phyloP scores from a whole-genome alignment of 495 filamentous ascomycete species.

The Astrocystis sublimbata region DNA sequence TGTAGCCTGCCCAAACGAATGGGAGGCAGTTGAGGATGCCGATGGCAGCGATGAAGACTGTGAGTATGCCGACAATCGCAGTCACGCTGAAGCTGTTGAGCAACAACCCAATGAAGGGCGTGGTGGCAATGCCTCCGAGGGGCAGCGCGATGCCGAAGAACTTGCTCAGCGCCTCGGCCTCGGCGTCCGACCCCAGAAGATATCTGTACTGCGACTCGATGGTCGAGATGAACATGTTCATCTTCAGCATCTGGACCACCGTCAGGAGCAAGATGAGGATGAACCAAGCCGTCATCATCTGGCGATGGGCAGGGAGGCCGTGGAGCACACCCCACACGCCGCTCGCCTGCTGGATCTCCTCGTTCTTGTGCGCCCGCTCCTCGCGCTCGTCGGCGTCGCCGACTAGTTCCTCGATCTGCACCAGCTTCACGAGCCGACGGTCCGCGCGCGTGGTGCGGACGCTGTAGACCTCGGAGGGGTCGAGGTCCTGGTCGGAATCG shows the following conservation, averaged over 20 bases:
- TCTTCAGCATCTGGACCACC: conserved; percentile 53
- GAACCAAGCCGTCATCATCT: conserved; percentile 53
- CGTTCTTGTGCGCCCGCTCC: conserved; percentile 51
- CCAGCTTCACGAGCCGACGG: conserved; percentile 30
- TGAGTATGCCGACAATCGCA: conserved; percentile 42
- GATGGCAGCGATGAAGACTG: conserved; percentile 43
- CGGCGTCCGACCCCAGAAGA: conserved; percentile 38
- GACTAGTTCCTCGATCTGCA: conserved; percentile 47
- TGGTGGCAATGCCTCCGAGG: conserved; percentile 48
- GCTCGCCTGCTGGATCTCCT: conserved; percentile 52
- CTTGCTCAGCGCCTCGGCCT: conserved; percentile 45
- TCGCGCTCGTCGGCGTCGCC: conserved; percentile 44
- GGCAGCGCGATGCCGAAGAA: conserved; percentile 56
- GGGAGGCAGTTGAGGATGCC: conserved; percentile 45
- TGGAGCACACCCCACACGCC: conserved; percentile 56
- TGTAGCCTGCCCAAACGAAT: conserved; percentile 33
- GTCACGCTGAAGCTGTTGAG: conserved; percentile 53
- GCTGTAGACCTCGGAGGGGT: conserved; percentile 29
- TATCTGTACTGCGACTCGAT: conserved; percentile 50
- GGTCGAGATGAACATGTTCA: conserved; percentile 58
- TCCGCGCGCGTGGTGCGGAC: conserved; percentile 39
- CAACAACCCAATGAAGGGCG: conserved; percentile 53
- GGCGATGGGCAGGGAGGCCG: conserved; percentile 44
- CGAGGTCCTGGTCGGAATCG: conserved; percentile 42
- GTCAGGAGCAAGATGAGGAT: conserved; percentile 52